A percentile compares a stretch with the other conserved stretches of the same genome.
phyloP scores from a whole-genome alignment of 1,284 basidiomycete genomes.

The Chondrostereum purpureum region DNA sequence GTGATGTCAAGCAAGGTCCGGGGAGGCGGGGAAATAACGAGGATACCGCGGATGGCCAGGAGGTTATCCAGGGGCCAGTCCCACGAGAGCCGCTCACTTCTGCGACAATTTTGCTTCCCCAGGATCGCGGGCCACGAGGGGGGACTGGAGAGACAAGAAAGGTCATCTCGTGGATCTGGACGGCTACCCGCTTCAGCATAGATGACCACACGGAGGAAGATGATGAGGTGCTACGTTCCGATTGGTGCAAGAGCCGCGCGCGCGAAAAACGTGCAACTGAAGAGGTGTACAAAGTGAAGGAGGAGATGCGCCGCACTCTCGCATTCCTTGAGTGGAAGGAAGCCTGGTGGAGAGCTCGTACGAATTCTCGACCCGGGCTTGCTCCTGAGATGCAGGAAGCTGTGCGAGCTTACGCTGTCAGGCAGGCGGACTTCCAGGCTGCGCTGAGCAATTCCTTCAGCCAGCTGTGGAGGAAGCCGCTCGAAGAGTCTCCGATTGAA shows the following conservation, averaged over 20 bases:
- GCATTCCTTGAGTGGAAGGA: background rate
- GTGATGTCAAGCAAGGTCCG: background rate
- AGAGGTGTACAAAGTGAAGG: background rate
- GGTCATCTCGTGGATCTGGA: background rate
- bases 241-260: background rate
- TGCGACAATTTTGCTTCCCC: too few relatives aligned
- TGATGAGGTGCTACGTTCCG: background rate
- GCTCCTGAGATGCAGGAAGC: background rate
- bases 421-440: background rate
- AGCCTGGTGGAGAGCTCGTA: background rate
- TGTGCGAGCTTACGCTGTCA: background rate
- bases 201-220: too few relatives aligned
- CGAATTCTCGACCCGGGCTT: background rate
- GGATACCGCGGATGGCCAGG: background rate
- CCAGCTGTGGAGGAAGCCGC: background rate
- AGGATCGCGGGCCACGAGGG: too few relatives aligned
- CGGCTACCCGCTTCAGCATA: background rate
- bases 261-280: background rate
- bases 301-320: background rate
- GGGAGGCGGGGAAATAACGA: background rate
- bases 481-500: too few relatives aligned
- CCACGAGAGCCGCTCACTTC: too few relatives aligned
- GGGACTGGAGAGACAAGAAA: background rate
- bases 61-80: background rate
- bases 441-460: background rate